Base-by-base conservation (phyloP, 768 basidiomycete genomes). In the Dioszegia aurantiaca region DNA sequence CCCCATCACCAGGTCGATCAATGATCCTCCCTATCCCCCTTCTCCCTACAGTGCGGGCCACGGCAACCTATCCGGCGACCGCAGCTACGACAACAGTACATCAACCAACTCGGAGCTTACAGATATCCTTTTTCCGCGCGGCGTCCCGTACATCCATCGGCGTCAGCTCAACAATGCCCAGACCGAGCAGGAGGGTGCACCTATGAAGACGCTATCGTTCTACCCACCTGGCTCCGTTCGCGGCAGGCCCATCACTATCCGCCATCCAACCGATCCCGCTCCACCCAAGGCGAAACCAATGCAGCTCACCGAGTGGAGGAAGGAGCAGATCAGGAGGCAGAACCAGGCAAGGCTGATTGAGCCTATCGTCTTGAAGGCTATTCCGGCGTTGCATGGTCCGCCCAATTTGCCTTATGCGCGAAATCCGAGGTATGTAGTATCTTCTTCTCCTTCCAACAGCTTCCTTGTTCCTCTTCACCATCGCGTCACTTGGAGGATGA, bases 321-420 rank as follows among this genome's bases (percentile, higher is more conserved):
- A 55, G 43, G 66, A 68, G 31, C 69, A 70, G 44, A 26, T 70
- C 14, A 57, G 59, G 27, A 48, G 45, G 31, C 44, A 59, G n/a
- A 60, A 61, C 24, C 45, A 23, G 8, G 44, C 60, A 0, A 65
- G 52, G 26, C 24, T 65, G 33, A 58, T 61, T 37, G 47, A 45
- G 27, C 60, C 52, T 28, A 58, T 57, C 16, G 55, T 52, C 6
- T 16, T 45, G 8, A 59, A 58, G 41, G 43, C 60, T 11, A 67
- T 72, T 42, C 23, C 70, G 4, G 47, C 68, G 2, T 55, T 72
- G 3, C 63, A 69, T 62, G 70, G 70, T 9, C 67, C 68, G 1
- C 44, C 65, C 9, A 65, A 65, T 1, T 43, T 72, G 0, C 70
- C 70, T 10, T 72, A 72, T 44, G 70, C 70, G 11, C 56, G 70